Evolutionary conservation across 495 filamentous ascomycete genomes (phyloP), one percentile per base, ranked within the genome.

Genomic region (Lichina pygmaea): DNA sequence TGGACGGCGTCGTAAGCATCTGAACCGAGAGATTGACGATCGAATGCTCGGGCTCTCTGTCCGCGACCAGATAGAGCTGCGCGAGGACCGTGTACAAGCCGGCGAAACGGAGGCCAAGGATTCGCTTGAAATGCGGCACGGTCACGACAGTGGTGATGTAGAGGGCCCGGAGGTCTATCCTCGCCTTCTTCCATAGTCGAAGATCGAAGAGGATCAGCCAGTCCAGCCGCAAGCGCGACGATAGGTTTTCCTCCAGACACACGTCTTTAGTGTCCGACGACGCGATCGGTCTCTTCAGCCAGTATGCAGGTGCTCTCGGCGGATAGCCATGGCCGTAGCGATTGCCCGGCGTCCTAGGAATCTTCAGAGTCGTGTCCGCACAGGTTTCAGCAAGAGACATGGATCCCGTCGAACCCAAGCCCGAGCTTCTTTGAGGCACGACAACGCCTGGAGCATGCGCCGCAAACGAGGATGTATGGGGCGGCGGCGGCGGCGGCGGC

Each of bases 121-220:
- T 72, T n/a, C 91, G 76, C 63, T 95, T 99, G 69, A 95, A 95
- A 51, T 85, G 67, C 8, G 86, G 86, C 45, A 94, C 81, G 7
- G 81, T 81, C 39, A 99, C 83, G 15, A 95, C 86, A 8, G 91
- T 95, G 34, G 79, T 83, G 52, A 99, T 93, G 57, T 93, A 94
- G 7, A 99, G 70, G 49, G 93, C 83, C 10, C 91, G 78, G 44
- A 99, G 65, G 52, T 92, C 78, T 39, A 82, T 81, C 11, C 89
- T 75, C 7, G 84, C 75, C 55, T 82, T 86, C 63, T 99, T 99
- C 89, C 89, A 99, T 60, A 99, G 66, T 45, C 89, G 64, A 37
- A 99, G 62, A 55, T 99, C 89, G 58, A 86, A 99, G n/a, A 99
- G 68, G 39, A 99, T 80, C 58, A 95, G 66, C 78, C 81, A 93